Base-by-base conservation (phyloP, 1,284 basidiomycete species). In the Laetiporus sulphureus region DNA sequence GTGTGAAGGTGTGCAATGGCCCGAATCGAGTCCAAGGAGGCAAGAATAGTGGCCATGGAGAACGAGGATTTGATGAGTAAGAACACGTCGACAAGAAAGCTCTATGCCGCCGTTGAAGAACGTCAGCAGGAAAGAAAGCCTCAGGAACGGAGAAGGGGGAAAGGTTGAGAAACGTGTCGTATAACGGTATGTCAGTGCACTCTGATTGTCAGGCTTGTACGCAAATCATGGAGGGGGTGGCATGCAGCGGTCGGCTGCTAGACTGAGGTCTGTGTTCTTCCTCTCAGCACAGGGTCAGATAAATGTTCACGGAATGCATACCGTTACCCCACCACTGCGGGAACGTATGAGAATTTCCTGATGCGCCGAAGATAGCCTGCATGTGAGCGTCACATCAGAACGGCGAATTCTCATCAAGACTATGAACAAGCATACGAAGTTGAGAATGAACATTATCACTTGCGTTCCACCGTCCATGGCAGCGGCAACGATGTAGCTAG, bases 391-490 rank as follows among this genome's bases (percentile, higher is more conserved):
- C n/a, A n/a, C n/a, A n/a, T n/a, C n/a, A n/a, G n/a, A n/a, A 37
- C 4, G 16, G 10, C 11, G 2, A 15, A 20, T 19, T 3, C 16
- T 8, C 12, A 4, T 25, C 12, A 10, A 15, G 20, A 5, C 12
- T 19, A 22, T 2, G 16, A 12, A 15, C 15, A 1, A 18, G 47
- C 54, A 38, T 37, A 55, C 59, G 37, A 61, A 61, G 53, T 60
- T 61, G 41, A 60, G 55, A 25, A 61, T 56, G 51, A 61, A 61
- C 42, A 56, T 55, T 48, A 61, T 56, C 39, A 61, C 58, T 45
- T 60, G 58, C 10, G 58, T 61, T 19, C 58, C 57, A 16, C 57
- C 57, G 44, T 60, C 60, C 30, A 61, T 48, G 20, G 52, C 57
- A 24, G 60, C 58, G 15, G 58, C 58, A 20, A 59, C 48, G 45